phyloP scores from a whole-genome alignment of 768 basidiomycete genomes.

The Boletus fagicola region DNA sequence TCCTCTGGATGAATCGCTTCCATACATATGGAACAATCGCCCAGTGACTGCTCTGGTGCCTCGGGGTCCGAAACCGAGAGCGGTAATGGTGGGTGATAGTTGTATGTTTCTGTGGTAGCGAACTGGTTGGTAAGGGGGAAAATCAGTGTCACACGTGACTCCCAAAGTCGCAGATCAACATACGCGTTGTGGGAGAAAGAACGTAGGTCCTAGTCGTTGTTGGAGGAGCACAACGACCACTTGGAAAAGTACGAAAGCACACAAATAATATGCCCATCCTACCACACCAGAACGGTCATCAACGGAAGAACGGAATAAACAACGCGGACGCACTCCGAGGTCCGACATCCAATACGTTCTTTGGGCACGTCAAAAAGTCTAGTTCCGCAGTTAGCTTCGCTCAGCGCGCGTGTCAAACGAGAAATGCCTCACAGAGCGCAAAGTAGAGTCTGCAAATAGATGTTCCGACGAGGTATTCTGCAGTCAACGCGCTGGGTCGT shows the following conservation, averaged over 20 bases:
- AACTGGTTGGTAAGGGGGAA: slow-evolving; percentile 41
- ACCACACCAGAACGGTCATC: slow-evolving; percentile 2
- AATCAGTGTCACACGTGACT: background rate
- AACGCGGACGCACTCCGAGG: slow-evolving; percentile 54
- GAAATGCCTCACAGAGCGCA: slow-evolving; percentile 62
- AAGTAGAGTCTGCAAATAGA: slow-evolving; percentile 68
- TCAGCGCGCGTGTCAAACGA: background rate
- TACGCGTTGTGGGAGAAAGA: slow-evolving; percentile 77
- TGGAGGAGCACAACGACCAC: slow-evolving; percentile 65
- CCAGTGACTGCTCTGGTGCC: slow-evolving; percentile 70
- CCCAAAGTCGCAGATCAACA: slow-evolving; percentile 20
- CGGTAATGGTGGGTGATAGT: slow-evolving; percentile 84
- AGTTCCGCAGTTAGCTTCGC: slow-evolving; percentile 3
- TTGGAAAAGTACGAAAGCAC: slow-evolving; percentile 61
- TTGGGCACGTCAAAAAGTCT: slow-evolving; percentile 84
- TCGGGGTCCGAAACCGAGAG: slow-evolving; percentile 59
- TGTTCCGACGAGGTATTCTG: slow-evolving; percentile 75
- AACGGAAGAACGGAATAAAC: background rate
- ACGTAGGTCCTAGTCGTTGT: slow-evolving; percentile 72
- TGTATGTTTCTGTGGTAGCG: slow-evolving; percentile 58
- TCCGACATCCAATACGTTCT: slow-evolving; percentile 82
- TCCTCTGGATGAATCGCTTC: slow-evolving; percentile 68
- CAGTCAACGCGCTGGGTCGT: slow-evolving; percentile 63
- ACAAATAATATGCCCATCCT: slow-evolving; percentile 69
- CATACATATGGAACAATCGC: slow-evolving; percentile 94